phyloP scores from a whole-genome alignment of 2,329 filamentous ascomycete genomes.

The Cladosporium colombiae region DNA sequence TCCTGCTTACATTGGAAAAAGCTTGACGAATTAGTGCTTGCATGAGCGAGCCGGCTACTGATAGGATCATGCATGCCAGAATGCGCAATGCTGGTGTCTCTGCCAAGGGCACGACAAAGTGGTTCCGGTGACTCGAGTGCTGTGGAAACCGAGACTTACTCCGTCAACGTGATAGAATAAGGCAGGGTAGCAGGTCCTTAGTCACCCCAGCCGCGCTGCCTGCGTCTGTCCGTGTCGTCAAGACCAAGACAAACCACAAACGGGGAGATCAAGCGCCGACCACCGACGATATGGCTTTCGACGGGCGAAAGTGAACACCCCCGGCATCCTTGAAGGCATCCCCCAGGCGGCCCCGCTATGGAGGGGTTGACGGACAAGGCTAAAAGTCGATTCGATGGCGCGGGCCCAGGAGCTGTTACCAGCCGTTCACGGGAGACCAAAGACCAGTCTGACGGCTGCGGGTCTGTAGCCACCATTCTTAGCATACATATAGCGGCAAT shows the following conservation, averaged over 20 bases:
- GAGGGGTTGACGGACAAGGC: constrained; percentile 9
- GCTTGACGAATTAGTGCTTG: constrained; percentile 15
- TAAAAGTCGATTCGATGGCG: constrained; percentile 12
- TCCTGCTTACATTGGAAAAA: constrained; percentile 18
- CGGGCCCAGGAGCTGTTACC: constrained; percentile 9
- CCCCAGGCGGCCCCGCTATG: constrained; percentile 18
- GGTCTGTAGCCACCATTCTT: constrained; percentile 9
- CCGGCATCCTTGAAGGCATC: constrained; percentile 20
- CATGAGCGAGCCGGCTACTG: neutral
- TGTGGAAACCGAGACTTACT: neutral
- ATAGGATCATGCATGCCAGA: constrained; percentile 10
- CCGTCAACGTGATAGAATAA: constrained; percentile 2
- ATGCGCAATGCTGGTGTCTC: neutral
- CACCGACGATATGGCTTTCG: constrained; percentile 13
- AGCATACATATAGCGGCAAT: constrained; percentile 1
- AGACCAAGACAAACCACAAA: constrained; percentile 16
- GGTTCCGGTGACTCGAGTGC: neutral
- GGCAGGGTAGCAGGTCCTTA: neutral
- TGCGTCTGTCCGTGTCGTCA: neutral
- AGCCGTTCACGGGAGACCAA: constrained; percentile 12
- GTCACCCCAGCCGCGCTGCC: constrained; percentile 7
- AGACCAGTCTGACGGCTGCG: neutral
- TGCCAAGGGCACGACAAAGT: neutral
- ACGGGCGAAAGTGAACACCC: constrained; percentile 13
- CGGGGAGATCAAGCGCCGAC: constrained; percentile 16